phyloP scores from a whole-genome alignment of 495 filamentous ascomycete species.

The Penicillium egyptiacum region DNA sequence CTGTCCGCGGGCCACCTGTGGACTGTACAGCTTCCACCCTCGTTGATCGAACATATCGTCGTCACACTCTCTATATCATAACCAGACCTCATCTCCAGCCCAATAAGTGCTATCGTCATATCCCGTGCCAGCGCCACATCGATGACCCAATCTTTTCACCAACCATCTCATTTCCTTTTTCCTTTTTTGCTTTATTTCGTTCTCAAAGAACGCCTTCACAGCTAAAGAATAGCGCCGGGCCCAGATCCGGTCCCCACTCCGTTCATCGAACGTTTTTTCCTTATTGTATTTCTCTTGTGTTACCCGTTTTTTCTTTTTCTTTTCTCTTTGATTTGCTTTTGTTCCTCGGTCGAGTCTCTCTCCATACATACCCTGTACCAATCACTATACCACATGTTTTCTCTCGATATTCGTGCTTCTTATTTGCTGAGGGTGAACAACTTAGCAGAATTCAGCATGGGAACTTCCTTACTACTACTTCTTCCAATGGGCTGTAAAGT shows the following conservation, averaged over 20 bases:
- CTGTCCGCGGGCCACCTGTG: not conserved
- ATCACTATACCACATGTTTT: slow-evolving; percentile 35
- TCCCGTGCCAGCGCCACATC: slow-evolving; percentile 1
- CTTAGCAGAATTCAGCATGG: slow-evolving; percentile 17
- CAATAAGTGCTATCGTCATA: slow-evolving; percentile 2
- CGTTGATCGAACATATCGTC: slow-evolving; percentile 9
- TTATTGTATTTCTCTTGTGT: slow-evolving; percentile 15
- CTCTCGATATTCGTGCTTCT: slow-evolving; percentile 17
- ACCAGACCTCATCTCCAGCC: not conserved
- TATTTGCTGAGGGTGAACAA: slow-evolving; percentile 11
- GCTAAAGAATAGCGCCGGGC: not conserved
- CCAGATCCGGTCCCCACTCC: not conserved
- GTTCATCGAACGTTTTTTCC: slow-evolving; percentile 14
- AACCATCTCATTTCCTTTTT: slow-evolving; percentile 10
- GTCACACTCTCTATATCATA: slow-evolving; percentile 13
- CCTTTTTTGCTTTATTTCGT: not conserved
- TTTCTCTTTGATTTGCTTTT: slow-evolving; percentile 7
- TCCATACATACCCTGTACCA: slow-evolving; percentile 38
- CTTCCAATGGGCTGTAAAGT: not conserved
- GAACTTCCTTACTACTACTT: slow-evolving; percentile 6
- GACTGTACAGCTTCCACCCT: slow-evolving; percentile 6
- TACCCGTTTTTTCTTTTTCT: slow-evolving; percentile 22
- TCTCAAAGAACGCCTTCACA: not conserved
- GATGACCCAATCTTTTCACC: slow-evolving; percentile 2
- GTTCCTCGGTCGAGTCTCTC: slow-evolving; percentile 4